A percentile compares a stretch with the other conserved stretches of the same genome.
These are phyloP conservation scores for Intubia oerlemansii DNA, from an alignment of 2,329 filamentous ascomycete species.

Conservation along the genomic window DNA sequence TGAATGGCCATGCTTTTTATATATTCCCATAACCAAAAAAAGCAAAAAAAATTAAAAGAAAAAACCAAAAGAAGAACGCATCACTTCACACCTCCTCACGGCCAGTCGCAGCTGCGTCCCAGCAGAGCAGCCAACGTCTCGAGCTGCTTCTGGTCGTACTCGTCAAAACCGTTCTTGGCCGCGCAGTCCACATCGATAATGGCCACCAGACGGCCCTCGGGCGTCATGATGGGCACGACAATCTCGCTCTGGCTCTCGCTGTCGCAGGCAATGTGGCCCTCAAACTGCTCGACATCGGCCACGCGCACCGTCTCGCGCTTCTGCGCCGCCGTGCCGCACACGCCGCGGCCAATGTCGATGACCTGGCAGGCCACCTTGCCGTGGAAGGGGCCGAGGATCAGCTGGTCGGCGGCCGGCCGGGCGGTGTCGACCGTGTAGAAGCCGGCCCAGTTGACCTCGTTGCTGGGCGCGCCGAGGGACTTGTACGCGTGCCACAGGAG, in stretches of 20 bases:
- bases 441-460: conserved; percentile 57
- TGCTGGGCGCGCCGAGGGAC: conserved; percentile 43
- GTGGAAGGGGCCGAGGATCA: conserved; percentile 64
- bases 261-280: conserved; percentile 69
- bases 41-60: neutral
- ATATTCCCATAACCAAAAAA: too few species aligned
- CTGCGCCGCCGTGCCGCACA: conserved; percentile 51
- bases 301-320: conserved; percentile 41
- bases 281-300: conserved; percentile 50
- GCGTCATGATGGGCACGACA: conserved; percentile 46
- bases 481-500: conserved; percentile 65
- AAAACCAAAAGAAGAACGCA: neutral
- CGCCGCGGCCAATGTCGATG: conserved; percentile 51
- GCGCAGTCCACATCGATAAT: conserved; percentile 70
- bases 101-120: conserved; percentile 42
- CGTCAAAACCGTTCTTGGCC: conserved; percentile 42
- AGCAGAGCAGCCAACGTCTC: conserved; percentile 44
- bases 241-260: conserved; percentile 57
- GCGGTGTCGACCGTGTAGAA: conserved; percentile 46
- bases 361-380: conserved; percentile 64
- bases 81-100: too few species aligned
- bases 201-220: conserved; percentile 17
- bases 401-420: conserved; percentile 15
- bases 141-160: conserved; percentile 41
- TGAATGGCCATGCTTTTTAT: too few species aligned